A percentile compares a stretch with the other conserved stretches of the same genome.
Conservation (phyloP, 768 basidiomycete genomes). For the Thelephora ganbajun region DNA sequence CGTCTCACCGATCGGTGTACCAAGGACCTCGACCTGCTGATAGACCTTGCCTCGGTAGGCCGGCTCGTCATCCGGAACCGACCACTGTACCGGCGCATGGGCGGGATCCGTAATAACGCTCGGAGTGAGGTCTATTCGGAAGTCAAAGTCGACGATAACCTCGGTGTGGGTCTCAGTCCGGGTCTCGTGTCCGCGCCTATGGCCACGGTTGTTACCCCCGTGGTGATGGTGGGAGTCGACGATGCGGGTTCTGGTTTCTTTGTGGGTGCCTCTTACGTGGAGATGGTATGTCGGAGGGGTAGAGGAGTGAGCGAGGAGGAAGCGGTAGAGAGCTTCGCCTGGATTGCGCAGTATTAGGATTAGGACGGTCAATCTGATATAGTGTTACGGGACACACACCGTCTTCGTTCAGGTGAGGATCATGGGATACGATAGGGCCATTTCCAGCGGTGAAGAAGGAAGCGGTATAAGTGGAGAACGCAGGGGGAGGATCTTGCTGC, state of each 20-base stretch:
- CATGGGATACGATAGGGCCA: slow-evolving; percentile 55
- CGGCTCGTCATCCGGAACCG: slow-evolving; percentile 46
- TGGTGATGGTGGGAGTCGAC: slow-evolving; percentile 21
- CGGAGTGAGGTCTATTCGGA: slow-evolving; percentile 40
- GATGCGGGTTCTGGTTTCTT: slow-evolving; percentile 34
- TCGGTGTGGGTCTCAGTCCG: slow-evolving; percentile 41
- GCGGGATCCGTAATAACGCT: slow-evolving; percentile 18
- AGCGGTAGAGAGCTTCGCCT: slow-evolving; percentile 67
- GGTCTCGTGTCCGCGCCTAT: slow-evolving; percentile 20
- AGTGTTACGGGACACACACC: slow-evolving; percentile 22
- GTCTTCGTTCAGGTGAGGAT: slow-evolving; percentile 52
- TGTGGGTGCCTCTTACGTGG: slow-evolving; percentile 40
- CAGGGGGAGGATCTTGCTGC: slow-evolving; percentile 36
- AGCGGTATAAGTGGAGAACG: slow-evolving; percentile 49
- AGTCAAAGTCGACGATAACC: slow-evolving; percentile 55
- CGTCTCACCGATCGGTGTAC: not conserved
- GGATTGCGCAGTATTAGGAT: slow-evolving; percentile 1
- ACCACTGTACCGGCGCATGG: slow-evolving; percentile 34
- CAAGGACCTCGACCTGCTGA: slow-evolving; percentile 32
- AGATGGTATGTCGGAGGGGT: slow-evolving; percentile 31
- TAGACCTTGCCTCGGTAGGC: slow-evolving; percentile 53
- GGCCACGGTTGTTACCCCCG: slow-evolving; percentile 16
- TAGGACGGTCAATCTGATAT: not conserved
- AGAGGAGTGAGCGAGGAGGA: slow-evolving; percentile 44
- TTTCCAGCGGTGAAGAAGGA: slow-evolving; percentile 32